Conservation (phyloP, 2,329 filamentous ascomycete species). For the Bipolaris gigantea region DNA sequence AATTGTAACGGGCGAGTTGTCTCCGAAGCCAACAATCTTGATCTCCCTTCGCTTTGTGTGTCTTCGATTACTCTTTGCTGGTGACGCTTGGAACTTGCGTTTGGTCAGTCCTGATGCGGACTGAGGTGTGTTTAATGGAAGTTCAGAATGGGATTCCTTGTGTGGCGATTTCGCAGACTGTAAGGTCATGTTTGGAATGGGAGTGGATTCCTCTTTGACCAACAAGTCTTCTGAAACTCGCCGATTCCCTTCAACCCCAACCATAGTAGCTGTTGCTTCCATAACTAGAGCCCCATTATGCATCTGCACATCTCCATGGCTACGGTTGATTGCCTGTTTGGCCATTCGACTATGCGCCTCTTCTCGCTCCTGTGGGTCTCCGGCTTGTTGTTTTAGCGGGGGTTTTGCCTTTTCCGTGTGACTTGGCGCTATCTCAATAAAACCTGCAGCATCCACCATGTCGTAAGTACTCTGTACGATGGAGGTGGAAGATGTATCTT, state of each 20-base stretch:
- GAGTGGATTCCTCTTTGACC: neutral
- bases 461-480: constrained; percentile 33
- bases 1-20: neutral
- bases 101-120: constrained; percentile 17
- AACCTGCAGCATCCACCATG: constrained; percentile 10
- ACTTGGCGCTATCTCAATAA: neutral
- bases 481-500: constrained; percentile 28
- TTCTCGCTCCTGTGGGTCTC: neutral
- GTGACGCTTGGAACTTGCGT: constrained; percentile 27
- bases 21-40: constrained; percentile 25
- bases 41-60: constrained; percentile 28
- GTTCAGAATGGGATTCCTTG: neutral
- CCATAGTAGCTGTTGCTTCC: neutral
- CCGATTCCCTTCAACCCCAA: neutral
- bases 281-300: neutral
- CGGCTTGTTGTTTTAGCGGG: neutral
- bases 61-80: constrained; percentile 20
- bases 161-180: neutral
- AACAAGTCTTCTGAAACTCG: neutral
- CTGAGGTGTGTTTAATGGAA: neutral
- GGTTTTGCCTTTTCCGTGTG: neutral
- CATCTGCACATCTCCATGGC: neutral
- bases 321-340: no score
- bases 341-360: neutral
- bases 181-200: neutral